Evolutionary conservation across 2,329 filamentous ascomycete species (phyloP), one percentile per base, ranked within the genome.

Genomic region (Thielaviopsis punctulata): DNA sequence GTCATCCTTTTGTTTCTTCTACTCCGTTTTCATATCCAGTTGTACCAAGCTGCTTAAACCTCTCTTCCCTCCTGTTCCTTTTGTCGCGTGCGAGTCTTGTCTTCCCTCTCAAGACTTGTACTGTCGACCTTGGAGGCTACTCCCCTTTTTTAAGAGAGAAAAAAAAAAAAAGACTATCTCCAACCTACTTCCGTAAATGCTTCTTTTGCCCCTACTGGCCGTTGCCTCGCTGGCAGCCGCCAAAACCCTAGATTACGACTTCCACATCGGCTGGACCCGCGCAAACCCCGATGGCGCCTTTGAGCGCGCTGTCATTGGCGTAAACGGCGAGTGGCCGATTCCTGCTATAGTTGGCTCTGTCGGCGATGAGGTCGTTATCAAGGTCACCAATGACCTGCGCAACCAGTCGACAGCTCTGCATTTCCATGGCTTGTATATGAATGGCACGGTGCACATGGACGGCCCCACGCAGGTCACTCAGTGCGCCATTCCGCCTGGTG

Each of bases 271-370:
- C 54, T 88, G 84, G 84, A 77, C 86, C 10, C 74, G 66, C 43
- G 76, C 80, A 30, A 82, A 84, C 59, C 86, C 85, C 0, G 85
- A 90, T 66, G 80, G 79, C 21, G 68, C 72, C 7, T 73, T 73
- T 55, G 69, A 75, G 39, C 73, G 84, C 27, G 73, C 78, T n/a
- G 75, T 76, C 3, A 85, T 90, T 61, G 84, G 82, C 45, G 82
- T 92, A 67, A 90, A 92, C 60, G 77, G 76, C 4, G 64, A 80
- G 66, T 87, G 84, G 82, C 86, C 85, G 1, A 73, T 84, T 50
- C 85, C 86, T 1, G 64, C 66, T 23, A 80, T 87, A 53, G 71
- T 75, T 49, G 80, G 75, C 36, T 73, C 72, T 47, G 67, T 79
- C 48, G 81, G 81, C 53, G 82, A 86, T 60, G 71, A 67, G 21